Conservation (phyloP, 2,329 filamentous ascomycete species). For the Paramyrothecium sp. region DNA sequence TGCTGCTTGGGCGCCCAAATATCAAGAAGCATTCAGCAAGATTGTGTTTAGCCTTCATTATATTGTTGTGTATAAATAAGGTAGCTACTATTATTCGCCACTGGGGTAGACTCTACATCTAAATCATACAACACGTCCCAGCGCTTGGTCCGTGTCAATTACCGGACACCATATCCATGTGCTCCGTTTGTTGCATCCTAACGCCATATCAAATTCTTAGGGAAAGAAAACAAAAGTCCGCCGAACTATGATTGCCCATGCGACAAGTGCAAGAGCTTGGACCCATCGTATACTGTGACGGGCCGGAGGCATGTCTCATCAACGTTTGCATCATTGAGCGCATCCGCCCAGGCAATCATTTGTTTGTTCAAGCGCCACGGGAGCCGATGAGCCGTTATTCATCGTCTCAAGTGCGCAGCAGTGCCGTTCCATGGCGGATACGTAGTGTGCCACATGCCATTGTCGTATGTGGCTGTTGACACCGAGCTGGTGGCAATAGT, state of each 20-base stretch:
- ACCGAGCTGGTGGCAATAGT: slow-evolving; percentile 15
- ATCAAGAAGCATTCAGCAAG: too few species aligned
- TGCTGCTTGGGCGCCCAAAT: too few species aligned
- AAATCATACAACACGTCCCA: slow-evolving; percentile 29
- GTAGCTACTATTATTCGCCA: slow-evolving; percentile 19
- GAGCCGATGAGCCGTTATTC: too few species aligned
- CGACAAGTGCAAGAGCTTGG: neutral
- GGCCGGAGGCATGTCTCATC: neutral
- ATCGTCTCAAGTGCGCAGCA: slow-evolving; percentile 1
- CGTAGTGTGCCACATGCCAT: slow-evolving; percentile 45
- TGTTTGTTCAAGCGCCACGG: too few species aligned
- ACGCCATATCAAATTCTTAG: neutral
- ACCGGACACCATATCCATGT: slow-evolving; percentile 1
- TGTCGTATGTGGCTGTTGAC: slow-evolving; percentile 31
- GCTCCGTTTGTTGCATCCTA: slow-evolving; percentile 1
- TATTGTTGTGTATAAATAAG: neutral
- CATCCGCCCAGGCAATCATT: too few species aligned
- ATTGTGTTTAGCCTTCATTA: neutral
- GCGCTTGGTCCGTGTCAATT: slow-evolving; percentile 35
- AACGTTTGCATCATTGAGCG: too few species aligned
- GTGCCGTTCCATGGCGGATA: slow-evolving; percentile 45
- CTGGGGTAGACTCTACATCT: neutral
- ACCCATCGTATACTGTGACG: neutral
- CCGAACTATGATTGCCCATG: slow-evolving; percentile 2
- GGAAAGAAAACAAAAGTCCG: neutral